Evolutionary conservation across 495 filamentous ascomycete species (phyloP).

Genomic region (Clohesyomyces aquaticus): DNA sequence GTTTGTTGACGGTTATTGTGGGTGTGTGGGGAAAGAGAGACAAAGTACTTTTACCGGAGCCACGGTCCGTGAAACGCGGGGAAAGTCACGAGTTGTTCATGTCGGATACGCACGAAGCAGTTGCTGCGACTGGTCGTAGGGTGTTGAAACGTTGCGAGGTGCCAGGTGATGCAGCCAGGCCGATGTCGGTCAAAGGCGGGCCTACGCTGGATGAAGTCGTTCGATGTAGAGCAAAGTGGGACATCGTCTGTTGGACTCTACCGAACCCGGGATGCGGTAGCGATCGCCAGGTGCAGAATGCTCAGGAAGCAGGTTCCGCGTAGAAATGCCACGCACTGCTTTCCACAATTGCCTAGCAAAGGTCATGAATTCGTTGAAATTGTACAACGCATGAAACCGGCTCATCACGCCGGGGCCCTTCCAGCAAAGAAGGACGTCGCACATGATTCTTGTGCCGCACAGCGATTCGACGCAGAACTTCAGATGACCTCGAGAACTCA

Average conservation of each 20-base stretch:
- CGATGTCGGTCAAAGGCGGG: background rate
- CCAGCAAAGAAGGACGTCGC: constrained; percentile 25
- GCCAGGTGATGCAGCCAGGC: constrained; percentile 4
- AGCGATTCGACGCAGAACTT: constrained; percentile 34
- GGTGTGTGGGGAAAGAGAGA: constrained; percentile 25
- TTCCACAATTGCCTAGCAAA: constrained; percentile 19
- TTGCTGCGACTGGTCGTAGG: too few relatives aligned
- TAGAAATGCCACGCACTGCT: constrained; percentile 27
- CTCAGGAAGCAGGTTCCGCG: constrained; percentile 5
- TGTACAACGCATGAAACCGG: constrained; percentile 45
- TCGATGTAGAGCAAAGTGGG: constrained; percentile 20
- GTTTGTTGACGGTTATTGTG: constrained; percentile 33
- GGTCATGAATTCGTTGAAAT: constrained; percentile 33
- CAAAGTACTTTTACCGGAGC: constrained; percentile 30
- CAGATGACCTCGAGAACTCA: constrained; percentile 40
- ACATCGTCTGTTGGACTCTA: constrained; percentile 16
- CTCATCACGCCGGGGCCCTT: constrained; percentile 38
- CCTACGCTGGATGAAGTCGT: constrained; percentile 5
- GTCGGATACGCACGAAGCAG: too few relatives aligned
- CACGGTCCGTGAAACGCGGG: constrained; percentile 31
- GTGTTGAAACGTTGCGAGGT: too few relatives aligned
- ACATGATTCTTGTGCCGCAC: constrained; percentile 39
- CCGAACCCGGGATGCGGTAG: constrained; percentile 33
- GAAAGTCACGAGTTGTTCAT: constrained; percentile 27
- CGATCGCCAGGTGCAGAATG: constrained; percentile 26